Conservation (phyloP, 1,284 basidiomycete species). For the Tilletiaria anomala region DNA sequence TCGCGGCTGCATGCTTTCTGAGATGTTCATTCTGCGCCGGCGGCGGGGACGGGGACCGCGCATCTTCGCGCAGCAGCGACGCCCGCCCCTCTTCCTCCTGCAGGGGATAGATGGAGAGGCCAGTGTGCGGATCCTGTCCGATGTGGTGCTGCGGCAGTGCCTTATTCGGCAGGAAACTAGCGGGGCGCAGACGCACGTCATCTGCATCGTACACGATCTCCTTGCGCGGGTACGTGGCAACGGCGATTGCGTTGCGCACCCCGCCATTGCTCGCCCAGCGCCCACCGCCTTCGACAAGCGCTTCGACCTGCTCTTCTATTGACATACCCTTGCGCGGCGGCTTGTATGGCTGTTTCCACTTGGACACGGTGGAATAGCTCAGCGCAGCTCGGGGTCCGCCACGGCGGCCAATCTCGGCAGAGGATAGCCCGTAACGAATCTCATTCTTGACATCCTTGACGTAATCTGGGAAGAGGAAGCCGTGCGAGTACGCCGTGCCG, state of each 20-base stretch:
- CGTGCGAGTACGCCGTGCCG: constrained; percentile 77
- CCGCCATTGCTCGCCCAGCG: constrained; percentile 46
- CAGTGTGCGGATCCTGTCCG: background rate
- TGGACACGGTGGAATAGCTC: constrained; percentile 71
- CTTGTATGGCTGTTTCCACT: constrained; percentile 64
- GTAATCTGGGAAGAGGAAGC: constrained; percentile 89
- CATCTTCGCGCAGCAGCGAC: constrained; percentile 7
- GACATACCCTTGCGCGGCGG: constrained; percentile 57
- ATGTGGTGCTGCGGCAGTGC: background rate
- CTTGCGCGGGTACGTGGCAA: constrained; percentile 12
- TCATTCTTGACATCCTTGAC: constrained; percentile 52
- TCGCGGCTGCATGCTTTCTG: too few species aligned
- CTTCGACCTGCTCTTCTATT: constrained; percentile 67
- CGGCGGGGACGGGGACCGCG: constrained; percentile 15
- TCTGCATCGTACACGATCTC: constrained; percentile 33
- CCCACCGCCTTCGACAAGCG: constrained; percentile 67
- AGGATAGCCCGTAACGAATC: constrained; percentile 39
- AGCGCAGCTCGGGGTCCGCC: constrained; percentile 44
- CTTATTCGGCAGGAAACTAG: too few species aligned
- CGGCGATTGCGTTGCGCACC: constrained; percentile 4
- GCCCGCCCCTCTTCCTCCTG: background rate
- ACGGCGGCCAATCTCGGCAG: constrained; percentile 33
- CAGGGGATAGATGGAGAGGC: background rate
- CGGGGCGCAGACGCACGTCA: constrained; percentile 25
- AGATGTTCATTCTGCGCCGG: too few species aligned